phyloP scores from a whole-genome alignment of 1,284 basidiomycete species.

The Papiliotrema fonsecae region DNA sequence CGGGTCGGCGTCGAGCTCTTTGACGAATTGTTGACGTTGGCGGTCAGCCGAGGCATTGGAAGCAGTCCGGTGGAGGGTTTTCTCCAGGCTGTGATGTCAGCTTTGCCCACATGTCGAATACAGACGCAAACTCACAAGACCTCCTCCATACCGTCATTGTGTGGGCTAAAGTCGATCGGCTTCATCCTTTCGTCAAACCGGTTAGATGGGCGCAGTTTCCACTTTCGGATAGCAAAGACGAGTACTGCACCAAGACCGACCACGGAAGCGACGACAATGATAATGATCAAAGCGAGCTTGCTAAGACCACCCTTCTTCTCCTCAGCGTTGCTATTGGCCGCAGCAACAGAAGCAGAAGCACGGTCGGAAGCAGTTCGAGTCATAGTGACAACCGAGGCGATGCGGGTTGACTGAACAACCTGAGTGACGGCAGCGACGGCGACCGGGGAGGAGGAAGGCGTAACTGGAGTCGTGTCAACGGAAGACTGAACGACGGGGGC shows the following conservation, averaged over 20 bases:
- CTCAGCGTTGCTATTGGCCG: background rate
- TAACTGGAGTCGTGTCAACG: background rate
- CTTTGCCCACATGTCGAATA: background rate
- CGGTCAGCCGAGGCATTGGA: constrained; percentile 33
- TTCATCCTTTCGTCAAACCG: constrained; percentile 66
- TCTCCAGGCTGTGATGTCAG: constrained; percentile 27
- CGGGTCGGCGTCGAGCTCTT: constrained; percentile 32
- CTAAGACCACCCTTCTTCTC: constrained; percentile 35
- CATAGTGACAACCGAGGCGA: background rate
- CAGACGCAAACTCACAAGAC: constrained; percentile 22
- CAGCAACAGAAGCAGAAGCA: background rate
- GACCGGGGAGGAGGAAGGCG: background rate
- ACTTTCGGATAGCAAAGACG: constrained; percentile 82
- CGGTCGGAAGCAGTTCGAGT: constrained; percentile 1
- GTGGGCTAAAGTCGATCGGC: constrained; percentile 61
- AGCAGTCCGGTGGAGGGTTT: constrained; percentile 35
- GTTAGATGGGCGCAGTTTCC: constrained; percentile 75
- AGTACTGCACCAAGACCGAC: constrained; percentile 64
- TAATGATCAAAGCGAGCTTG: constrained; percentile 60
- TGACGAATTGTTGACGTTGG: constrained; percentile 39
- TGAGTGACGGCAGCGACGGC: background rate
- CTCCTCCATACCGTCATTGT: constrained; percentile 55
- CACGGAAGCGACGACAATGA: constrained; percentile 65
- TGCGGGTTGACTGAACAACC: background rate
- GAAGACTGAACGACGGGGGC: background rate